phyloP scores from a whole-genome alignment of 2,329 filamentous ascomycete species.

The Sclerotiophoma versabilis region DNA sequence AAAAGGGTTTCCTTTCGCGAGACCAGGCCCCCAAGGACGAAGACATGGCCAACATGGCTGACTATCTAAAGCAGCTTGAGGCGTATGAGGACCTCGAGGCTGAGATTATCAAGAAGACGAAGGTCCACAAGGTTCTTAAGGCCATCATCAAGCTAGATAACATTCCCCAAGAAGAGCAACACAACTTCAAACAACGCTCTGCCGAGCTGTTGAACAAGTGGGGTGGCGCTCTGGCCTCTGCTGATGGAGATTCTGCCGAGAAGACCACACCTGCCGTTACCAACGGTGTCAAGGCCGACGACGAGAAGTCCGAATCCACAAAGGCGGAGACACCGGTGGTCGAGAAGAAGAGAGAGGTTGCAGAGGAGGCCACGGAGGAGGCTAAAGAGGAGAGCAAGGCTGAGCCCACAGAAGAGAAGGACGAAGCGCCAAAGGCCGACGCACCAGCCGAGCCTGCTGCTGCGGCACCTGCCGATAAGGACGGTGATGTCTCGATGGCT shows the following conservation, averaged over 20 bases:
- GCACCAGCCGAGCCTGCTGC: constrained; percentile 5
- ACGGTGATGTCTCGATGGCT: constrained; percentile 18
- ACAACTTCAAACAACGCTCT: constrained; percentile 85
- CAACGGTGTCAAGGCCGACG: constrained; percentile 47
- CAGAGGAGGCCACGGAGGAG: constrained; percentile 32
- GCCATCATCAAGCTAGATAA: constrained; percentile 85
- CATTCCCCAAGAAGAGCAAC: constrained; percentile 84
- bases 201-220: constrained; percentile 82
- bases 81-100: constrained; percentile 81
- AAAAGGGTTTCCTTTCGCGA: constrained; percentile 88
- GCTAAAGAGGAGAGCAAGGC: constrained; percentile 24
- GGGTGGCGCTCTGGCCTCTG: constrained; percentile 73
- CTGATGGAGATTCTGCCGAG: constrained; percentile 34
- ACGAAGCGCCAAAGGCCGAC: constrained; percentile 13
- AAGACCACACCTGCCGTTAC: constrained; percentile 19
- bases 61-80: constrained; percentile 82
- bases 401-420: constrained; percentile 25
- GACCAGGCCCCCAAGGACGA: constrained; percentile 86
- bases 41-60: constrained; percentile 80
- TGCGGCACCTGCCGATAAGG: constrained; percentile 13
- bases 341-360: constrained; percentile 39
- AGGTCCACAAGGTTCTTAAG: constrained; percentile 98
- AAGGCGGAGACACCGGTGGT: constrained; percentile 44
- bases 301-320: constrained; percentile 47
- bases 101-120: constrained; percentile 86